These are phyloP conservation scores for Chlorella ohadii DNA, from an alignment of 139 green algal genomes.

Conservation along the genomic window DNA sequence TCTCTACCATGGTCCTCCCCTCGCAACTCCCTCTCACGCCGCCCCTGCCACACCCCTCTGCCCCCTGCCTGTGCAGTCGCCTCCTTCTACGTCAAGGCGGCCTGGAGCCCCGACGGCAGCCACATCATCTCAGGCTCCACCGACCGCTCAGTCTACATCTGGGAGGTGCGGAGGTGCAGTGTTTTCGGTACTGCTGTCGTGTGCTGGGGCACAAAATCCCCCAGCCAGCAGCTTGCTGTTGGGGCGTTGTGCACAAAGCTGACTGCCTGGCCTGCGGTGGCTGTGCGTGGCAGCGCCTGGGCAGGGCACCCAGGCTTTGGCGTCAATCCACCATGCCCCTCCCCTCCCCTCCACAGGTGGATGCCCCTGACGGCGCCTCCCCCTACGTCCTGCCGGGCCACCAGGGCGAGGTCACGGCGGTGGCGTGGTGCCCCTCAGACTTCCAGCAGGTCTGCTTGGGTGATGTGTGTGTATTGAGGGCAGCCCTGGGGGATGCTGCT, in stretches of 20 bases:
- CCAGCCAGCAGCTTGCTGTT: too few relatives aligned
- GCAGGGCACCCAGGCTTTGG: too few relatives aligned
- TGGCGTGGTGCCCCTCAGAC: slow-evolving; percentile 78
- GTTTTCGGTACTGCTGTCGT: too few relatives aligned
- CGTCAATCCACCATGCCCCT: too few relatives aligned
- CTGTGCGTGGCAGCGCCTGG: too few relatives aligned
- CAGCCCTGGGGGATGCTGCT: too few relatives aligned
- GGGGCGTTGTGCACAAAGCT: too few relatives aligned
- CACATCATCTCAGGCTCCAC: slow-evolving; percentile 72
- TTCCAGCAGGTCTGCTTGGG: slow-evolving; percentile 2
- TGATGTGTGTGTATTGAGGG: background rate
- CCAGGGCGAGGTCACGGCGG: slow-evolving; percentile 73
- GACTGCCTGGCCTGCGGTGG: too few relatives aligned
- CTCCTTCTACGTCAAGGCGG: slow-evolving; percentile 80
- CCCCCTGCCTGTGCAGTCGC: background rate
- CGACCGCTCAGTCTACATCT: slow-evolving; percentile 71
- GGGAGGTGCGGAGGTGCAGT: slow-evolving; percentile 52
- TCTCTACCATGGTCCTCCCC: too few relatives aligned
- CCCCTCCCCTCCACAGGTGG: slow-evolving; percentile 41
- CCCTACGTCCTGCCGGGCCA: slow-evolving; percentile 66
- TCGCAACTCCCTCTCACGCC: background rate
- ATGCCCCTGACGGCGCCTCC: slow-evolving; percentile 38
- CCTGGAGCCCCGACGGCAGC: slow-evolving; percentile 67
- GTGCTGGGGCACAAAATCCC: too few relatives aligned
- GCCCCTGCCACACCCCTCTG: background rate